These are phyloP conservation scores for Trichomonascus vanleenenianus DNA, from an alignment of 805 yeast genomes.

Conservation along the genomic window DNA sequence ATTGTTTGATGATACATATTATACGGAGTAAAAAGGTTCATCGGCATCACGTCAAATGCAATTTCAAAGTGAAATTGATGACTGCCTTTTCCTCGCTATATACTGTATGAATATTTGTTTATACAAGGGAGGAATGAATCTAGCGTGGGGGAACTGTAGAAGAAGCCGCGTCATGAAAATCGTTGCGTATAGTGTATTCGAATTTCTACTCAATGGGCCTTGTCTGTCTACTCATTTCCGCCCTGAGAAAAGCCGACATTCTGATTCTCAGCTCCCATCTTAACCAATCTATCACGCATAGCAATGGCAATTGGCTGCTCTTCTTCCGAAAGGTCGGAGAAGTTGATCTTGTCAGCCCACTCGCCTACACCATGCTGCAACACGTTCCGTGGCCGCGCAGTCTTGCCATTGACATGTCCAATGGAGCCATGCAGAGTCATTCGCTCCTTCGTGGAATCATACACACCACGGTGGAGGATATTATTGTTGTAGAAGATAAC, in stretches of 20 bases:
- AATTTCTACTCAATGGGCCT: too few relatives aligned
- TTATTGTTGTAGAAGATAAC: constrained; percentile 43
- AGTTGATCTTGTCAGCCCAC: constrained; percentile 27
- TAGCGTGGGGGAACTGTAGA: too few relatives aligned
- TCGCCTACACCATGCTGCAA: constrained; percentile 45
- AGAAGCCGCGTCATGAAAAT: too few relatives aligned
- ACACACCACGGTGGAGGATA: constrained; percentile 42
- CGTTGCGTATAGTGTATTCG: too few relatives aligned
- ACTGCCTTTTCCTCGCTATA: too few relatives aligned
- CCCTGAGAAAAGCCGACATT: constrained; percentile 4
- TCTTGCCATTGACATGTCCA: constrained; percentile 38
- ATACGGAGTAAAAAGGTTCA: too few relatives aligned
- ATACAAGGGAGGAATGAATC: too few relatives aligned
- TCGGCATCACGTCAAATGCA: too few relatives aligned
- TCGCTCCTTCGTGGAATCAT: constrained; percentile 33
- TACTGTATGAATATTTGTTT: too few relatives aligned
- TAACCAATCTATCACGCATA: constrained; percentile 5
- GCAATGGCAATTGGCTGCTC: neutral
- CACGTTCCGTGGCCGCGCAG: constrained; percentile 41
- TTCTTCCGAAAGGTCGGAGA: neutral
- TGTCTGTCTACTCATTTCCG: neutral
- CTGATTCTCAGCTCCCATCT: constrained; percentile 3
- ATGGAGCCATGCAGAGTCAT: constrained; percentile 45
- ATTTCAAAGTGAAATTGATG: too few relatives aligned
- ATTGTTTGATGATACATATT: too few relatives aligned